Base-by-base conservation (phyloP, 768 basidiomycete genomes). In the Suillus discolor region DNA sequence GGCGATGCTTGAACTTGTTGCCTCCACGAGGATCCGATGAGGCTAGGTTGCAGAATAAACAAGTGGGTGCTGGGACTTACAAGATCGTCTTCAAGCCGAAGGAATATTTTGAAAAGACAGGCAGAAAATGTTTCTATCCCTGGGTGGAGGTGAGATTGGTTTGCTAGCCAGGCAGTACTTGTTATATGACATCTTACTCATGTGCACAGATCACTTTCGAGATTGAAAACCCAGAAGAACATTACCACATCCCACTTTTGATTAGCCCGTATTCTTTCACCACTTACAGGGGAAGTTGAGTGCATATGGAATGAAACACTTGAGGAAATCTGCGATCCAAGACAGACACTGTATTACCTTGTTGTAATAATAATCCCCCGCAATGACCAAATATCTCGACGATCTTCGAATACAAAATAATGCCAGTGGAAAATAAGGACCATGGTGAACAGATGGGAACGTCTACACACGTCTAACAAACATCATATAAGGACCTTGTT, bases 241-340 rank as follows among this genome's bases (percentile, higher is more conserved):
- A 97, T 71, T 90, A 96, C 74, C 96, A 97, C 70, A 89, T 97
- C 62, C 96, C 96, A 0, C 81, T 97, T n/a, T 78, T 97, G 16
- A 89, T 97, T 72, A 96, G 93, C 74, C 94, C 95, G 6, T 94
- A 90, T 77, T 92, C 91, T 4, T 97, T 88, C 75, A 96, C 95
- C 16, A 96, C 96, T 7, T 97, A 97, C 74, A 83, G 94, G 68
- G 96, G 96, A n/a, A 96, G 93, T 77, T 94, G 71, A 75, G 72
- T 39, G 36, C 20, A 60, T 28, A n/a, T n/a, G 38, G 20, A 31
- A 60, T 61, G 54, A 23, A 61, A 34, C 15, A 36, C 57, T 60
- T 1, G 53, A n/a, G 34, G 7, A 57, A 15, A 36, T 36, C 20
- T 6, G 16, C 12, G 9, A 36, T 61, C 62, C 23, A 55, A n/a